Evolutionary conservation across 108 stramenopile species (phyloP), one percentile per base, ranked within the genome.

Genomic region (Stephanodiscus triporus): DNA sequence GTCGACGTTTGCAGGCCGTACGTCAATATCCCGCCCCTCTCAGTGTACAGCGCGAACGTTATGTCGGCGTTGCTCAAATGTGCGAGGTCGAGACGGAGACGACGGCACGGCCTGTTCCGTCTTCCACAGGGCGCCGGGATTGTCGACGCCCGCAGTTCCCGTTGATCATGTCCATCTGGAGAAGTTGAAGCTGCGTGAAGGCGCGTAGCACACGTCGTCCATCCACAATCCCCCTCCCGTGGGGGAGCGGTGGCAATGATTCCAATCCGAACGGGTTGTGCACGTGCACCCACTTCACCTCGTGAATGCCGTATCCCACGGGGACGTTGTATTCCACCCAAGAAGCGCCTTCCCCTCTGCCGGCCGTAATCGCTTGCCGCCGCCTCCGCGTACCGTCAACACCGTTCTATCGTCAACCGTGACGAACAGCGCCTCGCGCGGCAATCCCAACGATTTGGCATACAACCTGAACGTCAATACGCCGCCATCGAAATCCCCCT

Each of bases 181-280:
- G 11, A 0, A 1, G 24, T 47, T 36, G 45, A 9, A 11, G 7
- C 58, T 36, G 6, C 0, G 43, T 61, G 30, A 80, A 74, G 23
- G 79, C 17, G 51, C 66, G 38, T 53, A 47, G 23, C 73, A 58
- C 20, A 80, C 34, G 42, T 80, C 68, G 56, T 80, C 79, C 67
- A 80, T 74, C 22, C 27, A 60, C 26, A 80, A 54, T 23, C 58
- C 48, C 4, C 13, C 26, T 14, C 34, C 10, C 32, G n/a, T n/a
- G n/a, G n/a, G n/a, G n/a, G n/a, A n/a, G n/a, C 2, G 42, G 16
- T 2, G 79, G 79, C 32, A 74, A 60, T 0, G 61, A 14, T 19
- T 73, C 61, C 55, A 80, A 30, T 26, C 63, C 48, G 9, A 80
- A 68, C 29, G 79, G 79, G 66, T 80, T 80, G 24, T 68, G 65